These are phyloP conservation scores for Rubus parviflorus DNA, from an alignment of 306 rosid genomes.

Conservation along the genomic window DNA sequence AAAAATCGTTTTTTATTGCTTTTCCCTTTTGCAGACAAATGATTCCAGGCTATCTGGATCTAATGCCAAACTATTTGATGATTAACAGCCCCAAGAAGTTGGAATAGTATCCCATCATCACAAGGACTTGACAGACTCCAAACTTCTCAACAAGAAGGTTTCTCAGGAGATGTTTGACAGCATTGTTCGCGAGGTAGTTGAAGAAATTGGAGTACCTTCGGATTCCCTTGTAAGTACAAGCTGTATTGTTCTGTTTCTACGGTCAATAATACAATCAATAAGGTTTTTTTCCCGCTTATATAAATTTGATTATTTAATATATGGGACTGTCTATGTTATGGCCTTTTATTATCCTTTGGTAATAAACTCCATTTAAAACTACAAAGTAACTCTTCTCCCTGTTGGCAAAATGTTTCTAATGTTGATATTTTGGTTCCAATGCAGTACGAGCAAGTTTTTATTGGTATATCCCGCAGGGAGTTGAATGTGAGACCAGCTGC, in stretches of 20 bases:
- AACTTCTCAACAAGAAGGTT: constrained; percentile 39
- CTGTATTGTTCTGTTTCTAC: background rate
- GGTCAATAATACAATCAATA: background rate
- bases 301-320: background rate
- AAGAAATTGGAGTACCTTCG: constrained; percentile 90
- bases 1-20: constrained; percentile 8
- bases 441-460: constrained; percentile 63
- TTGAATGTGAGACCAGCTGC: constrained; percentile 79
- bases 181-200: constrained; percentile 88
- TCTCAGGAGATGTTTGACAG: constrained; percentile 88
- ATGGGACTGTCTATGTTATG: background rate
- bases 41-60: constrained; percentile 17
- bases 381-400: background rate
- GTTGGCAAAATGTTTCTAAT: constrained; percentile 19
- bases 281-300: background rate
- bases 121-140: constrained; percentile 46
- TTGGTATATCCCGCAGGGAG: constrained; percentile 76
- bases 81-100: constrained; percentile 80
- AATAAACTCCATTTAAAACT: background rate
- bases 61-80: constrained; percentile 25
- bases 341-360: background rate
- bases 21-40: constrained; percentile 16
- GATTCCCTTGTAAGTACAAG: constrained; percentile 70
- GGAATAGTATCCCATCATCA: constrained; percentile 55
- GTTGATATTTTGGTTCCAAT: constrained; percentile 32